Evolutionary conservation across 371 early-diverging fungal genomes (phyloP).

Genomic region (Lichtheimia hyalospora): DNA sequence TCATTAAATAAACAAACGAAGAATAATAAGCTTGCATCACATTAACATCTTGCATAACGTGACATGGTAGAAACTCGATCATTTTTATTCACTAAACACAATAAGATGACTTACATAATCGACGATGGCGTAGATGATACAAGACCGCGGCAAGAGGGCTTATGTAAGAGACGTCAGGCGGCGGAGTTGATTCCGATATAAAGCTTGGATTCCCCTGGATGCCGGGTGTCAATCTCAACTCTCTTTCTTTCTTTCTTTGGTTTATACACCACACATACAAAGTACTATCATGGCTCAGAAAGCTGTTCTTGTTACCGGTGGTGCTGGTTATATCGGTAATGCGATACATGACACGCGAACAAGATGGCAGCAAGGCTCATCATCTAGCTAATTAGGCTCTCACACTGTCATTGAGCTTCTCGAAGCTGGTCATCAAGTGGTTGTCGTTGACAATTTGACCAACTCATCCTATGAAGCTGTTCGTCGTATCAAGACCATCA

Average conservation of each 20-base stretch:
- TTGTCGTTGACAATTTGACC: constrained; percentile 82
- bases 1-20: too few species aligned
- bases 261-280: not conserved
- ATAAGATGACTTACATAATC: too few species aligned
- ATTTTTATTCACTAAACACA: too few species aligned
- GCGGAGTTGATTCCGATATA: not conserved
- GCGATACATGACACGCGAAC: not conserved
- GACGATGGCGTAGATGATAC: too few species aligned
- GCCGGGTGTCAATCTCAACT: not conserved
- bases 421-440: constrained; percentile 64
- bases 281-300: constrained; percentile 8
- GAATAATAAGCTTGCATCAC: too few species aligned
- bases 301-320: constrained; percentile 51
- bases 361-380: not conserved
- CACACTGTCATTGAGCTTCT: constrained; percentile 89
- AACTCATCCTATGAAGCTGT: constrained; percentile 78
- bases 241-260: not conserved
- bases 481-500: constrained; percentile 66
- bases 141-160: too few species aligned
- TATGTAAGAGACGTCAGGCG: not conserved
- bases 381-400: constrained; percentile 61
- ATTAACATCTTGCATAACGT: too few species aligned
- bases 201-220: not conserved
- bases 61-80: too few species aligned
- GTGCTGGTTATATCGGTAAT: constrained; percentile 59